Conservation (phyloP, 306 rosid genomes). For the Cicer judaicum region DNA sequence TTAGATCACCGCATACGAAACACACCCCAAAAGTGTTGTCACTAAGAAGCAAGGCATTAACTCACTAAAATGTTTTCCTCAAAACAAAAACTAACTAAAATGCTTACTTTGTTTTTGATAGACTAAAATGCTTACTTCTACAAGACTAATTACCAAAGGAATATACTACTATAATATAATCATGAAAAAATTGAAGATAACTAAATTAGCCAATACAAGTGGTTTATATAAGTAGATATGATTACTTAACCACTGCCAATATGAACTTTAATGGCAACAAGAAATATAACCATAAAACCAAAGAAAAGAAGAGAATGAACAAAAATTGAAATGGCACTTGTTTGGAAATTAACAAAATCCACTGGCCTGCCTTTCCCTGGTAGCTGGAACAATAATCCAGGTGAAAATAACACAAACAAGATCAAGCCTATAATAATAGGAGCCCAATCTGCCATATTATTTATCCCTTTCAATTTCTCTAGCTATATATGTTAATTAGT, state of each 20-base stretch:
- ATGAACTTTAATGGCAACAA: conserved; percentile 79
- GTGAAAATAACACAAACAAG: conserved; percentile 68
- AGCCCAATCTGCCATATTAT: conserved; percentile 85
- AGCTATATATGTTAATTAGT: not conserved
- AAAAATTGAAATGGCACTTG: conserved; percentile 72
- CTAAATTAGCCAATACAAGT: not conserved
- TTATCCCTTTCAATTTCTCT: not conserved
- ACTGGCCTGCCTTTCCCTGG: conserved; percentile 70
- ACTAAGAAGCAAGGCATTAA: no score
- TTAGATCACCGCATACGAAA: no score
- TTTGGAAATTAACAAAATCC: conserved; percentile 67
- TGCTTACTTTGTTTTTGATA: no score
- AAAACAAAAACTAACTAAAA: no score
- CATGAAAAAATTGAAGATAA: not conserved
- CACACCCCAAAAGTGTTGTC: no score
- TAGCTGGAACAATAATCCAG: conserved; percentile 76
- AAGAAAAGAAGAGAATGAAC: conserved; percentile 79
- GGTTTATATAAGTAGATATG: not conserved
- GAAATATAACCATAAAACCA: conserved; percentile 69
- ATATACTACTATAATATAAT: no score
- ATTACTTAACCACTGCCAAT: conserved; percentile 51
- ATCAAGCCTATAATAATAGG: conserved; percentile 65
- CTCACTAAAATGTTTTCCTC: no score
- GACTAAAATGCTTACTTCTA: no score
- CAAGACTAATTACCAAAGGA: no score